These are phyloP conservation scores for Collybiopsis confluens DNA, from an alignment of 768 basidiomycete species.

Conservation along the genomic window DNA sequence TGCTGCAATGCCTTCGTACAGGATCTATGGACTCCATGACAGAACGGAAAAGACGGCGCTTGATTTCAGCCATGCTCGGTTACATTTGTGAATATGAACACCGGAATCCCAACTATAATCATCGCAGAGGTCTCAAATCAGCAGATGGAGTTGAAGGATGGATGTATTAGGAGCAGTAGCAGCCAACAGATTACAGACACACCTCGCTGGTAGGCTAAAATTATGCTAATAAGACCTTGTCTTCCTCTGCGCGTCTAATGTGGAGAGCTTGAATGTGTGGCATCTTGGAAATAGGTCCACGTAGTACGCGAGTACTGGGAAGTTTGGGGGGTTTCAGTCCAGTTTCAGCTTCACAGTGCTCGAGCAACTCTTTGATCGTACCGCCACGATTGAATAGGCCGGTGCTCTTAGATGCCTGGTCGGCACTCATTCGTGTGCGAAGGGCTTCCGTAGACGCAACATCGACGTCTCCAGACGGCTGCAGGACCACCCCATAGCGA, in stretches of 20 bases:
- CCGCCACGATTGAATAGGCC: slow-evolving; percentile 21
- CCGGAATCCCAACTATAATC: no score
- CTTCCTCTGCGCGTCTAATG: neutral
- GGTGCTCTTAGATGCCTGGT: slow-evolving; percentile 14
- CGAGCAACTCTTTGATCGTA: slow-evolving; percentile 17
- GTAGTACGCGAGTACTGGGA: neutral
- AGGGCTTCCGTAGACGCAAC: slow-evolving; percentile 13
- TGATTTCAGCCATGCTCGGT: no score
- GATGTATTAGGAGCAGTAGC: no score
- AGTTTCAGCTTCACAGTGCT: slow-evolving; percentile 10
- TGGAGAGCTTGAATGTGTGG: slow-evolving; percentile 1
- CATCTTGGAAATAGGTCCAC: neutral
- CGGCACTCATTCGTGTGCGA: slow-evolving; percentile 15
- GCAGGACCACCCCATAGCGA: slow-evolving; percentile 22
- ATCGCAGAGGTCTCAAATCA: no score
- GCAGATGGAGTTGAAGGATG: no score
- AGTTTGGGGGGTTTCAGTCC: neutral
- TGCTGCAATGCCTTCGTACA: no score
- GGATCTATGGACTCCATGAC: no score
- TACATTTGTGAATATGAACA: no score
- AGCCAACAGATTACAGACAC: no score
- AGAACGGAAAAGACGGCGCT: no score
- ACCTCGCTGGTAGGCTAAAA: neutral
- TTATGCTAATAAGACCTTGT: neutral
- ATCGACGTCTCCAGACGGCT: slow-evolving; percentile 16